Base-by-base conservation (phyloP, 805 yeast genomes). In the Nakazawaea populi region DNA sequence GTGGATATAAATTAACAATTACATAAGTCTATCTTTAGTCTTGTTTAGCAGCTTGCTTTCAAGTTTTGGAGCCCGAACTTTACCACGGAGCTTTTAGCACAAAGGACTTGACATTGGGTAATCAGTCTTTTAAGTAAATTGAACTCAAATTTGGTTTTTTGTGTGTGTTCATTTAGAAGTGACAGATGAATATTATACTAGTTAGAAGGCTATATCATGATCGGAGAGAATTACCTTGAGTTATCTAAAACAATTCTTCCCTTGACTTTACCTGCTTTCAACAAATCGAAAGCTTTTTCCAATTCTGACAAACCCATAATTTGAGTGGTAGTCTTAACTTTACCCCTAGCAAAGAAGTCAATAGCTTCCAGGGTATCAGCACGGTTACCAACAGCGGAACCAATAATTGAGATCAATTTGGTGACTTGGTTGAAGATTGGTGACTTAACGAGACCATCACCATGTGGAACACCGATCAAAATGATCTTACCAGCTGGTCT, bases 361-460 rank as follows among this genome's bases (percentile, higher is more conserved):
- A 84, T 64, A 46, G 89, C 89, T 69, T 84, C 90, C 56, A 83
- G 77, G 57, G 92, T 80, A 71, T 89, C 96, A 58, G 86, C 85
- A 72, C 95, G 83, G 81, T 87, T 87, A 61, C 96, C 96, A 56
- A 88, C 96, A 65, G 85, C 85, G 48, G 95, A 87, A 60, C 94
- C 96, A 67, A 75, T 80, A 65, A 88, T 83, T 63, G 75, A 73
- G 67, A 85, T 74, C 53, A 87, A 80, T 71, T 79, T 85, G 59
- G 85, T 83, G 54, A 88, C 95, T 48, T 86, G 81, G 57, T 75
- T 72, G 74, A 87, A 85, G 51, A 89, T 89, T 52, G 80, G 77
- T 40, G 89, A 80, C 58, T 76, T 73, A 62, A 82, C 80, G 67
- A 80, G 77, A 56, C 92, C 92, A 60, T 83, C 84, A 32, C 89